Evolutionary conservation across 2,329 filamentous ascomycete genomes (phyloP), one percentile per base, ranked within the genome.

Genomic region (Madurella fahalii): DNA sequence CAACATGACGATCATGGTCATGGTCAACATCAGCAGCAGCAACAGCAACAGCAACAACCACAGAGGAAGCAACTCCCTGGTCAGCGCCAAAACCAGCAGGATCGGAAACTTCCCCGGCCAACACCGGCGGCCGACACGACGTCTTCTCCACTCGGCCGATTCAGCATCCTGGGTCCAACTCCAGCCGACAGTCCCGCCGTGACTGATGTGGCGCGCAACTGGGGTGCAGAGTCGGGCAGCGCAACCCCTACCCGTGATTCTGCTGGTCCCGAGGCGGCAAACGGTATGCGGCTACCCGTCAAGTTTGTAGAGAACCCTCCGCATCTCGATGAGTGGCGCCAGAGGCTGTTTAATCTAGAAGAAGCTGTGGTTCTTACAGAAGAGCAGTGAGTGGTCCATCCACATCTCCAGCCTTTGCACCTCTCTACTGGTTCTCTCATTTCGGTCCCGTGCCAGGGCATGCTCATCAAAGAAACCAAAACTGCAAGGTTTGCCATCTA

Each of bases 341-440:
- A 87, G 62, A 85, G 77, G 64, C 72, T 92, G 44, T 93, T 92
- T 68, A 78, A 88, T 64, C 84, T 90, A n/a, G 82, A 90, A 62
- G 84, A 87, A 43, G 81, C 79, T 44, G 86, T 92, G 56, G 80
- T 85, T 12, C 71, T 93, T 62, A 89, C 81, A 31, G 83, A 90
- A 68, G 85, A 90, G 58, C 80, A 92, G 84, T 89, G 78, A 60
- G 78, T 69, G 31, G 48, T 25, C 7, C 7, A 7, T 7, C 3
- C 25, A 40, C 18, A n/a, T 31, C 44, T n/a, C n/a, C n/a, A n/a
- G n/a, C n/a, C n/a, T n/a, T n/a, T n/a, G n/a, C n/a, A n/a, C n/a
- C n/a, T n/a, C n/a, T 43, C 18, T 25, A n/a, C 13, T 31, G 20
- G 25, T 7, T 25, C 25, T 25, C 25, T 7, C 25, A 25, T 7